These are phyloP conservation scores for Annulohypoxylon moriforme DNA, from an alignment of 495 filamentous ascomycete genomes.

Conservation along the genomic window DNA sequence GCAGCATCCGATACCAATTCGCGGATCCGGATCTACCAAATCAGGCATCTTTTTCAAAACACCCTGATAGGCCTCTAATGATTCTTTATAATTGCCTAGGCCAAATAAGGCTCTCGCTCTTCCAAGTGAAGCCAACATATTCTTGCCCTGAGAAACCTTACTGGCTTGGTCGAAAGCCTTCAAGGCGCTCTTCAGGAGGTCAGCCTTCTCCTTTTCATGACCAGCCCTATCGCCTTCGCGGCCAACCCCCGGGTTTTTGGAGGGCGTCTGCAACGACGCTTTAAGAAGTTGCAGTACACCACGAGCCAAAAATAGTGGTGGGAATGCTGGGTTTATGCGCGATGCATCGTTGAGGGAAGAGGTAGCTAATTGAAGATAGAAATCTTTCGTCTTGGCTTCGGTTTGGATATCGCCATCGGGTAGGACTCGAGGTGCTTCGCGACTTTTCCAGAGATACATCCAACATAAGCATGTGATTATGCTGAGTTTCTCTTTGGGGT, in stretches of 20 bases:
- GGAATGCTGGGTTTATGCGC: slow-evolving; percentile 90
- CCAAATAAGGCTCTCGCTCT: slow-evolving; percentile 86
- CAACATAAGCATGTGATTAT: slow-evolving; percentile 88
- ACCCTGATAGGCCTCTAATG: slow-evolving; percentile 86
- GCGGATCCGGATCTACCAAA: slow-evolving; percentile 91
- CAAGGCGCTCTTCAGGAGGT: slow-evolving; percentile 80
- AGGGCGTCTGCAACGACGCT: slow-evolving; percentile 81
- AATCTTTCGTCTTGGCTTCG: slow-evolving; percentile 89
- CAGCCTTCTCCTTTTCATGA: slow-evolving; percentile 78
- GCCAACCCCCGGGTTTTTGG: slow-evolving; percentile 69
- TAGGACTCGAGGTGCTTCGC: slow-evolving; percentile 83
- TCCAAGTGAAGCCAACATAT: slow-evolving; percentile 90
- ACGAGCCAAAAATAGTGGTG: slow-evolving; percentile 89
- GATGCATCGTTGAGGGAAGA: slow-evolving; percentile 91
- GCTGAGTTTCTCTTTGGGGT: slow-evolving; percentile 84
- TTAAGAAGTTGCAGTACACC: slow-evolving; percentile 89
- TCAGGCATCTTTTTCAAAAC: slow-evolving; percentile 85
- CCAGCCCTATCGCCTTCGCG: slow-evolving; percentile 44
- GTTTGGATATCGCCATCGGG: slow-evolving; percentile 68
- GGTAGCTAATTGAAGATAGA: slow-evolving; percentile 90
- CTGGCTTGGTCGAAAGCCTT: slow-evolving; percentile 95
- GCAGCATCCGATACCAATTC: slow-evolving; percentile 94
- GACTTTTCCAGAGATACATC: slow-evolving; percentile 91
- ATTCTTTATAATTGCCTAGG: slow-evolving; percentile 82
- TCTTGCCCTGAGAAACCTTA: slow-evolving; percentile 81